Evolutionary conservation across 1,139 yeast genomes (phyloP).

Genomic region (Candida buenavistaensis): DNA sequence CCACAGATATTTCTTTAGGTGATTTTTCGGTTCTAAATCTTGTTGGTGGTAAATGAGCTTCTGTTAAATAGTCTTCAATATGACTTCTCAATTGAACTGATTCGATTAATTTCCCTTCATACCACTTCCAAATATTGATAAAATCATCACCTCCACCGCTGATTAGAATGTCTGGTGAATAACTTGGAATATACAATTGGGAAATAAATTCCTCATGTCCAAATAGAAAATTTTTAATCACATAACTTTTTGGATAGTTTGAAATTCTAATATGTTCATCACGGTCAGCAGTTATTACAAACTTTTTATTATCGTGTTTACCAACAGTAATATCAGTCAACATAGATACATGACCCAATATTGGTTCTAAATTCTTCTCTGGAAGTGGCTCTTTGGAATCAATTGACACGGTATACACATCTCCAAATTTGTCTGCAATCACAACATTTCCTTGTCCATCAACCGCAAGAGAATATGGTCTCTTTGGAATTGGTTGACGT

Average conservation of each 20-base stretch:
- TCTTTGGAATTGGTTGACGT: conserved; percentile 80
- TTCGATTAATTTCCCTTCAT: conserved; percentile 42
- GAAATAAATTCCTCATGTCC: conserved; percentile 88
- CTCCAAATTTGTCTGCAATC: conserved; percentile 97
- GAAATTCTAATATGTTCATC: conserved; percentile 96
- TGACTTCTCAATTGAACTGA: conserved; percentile 50
- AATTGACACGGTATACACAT: conserved; percentile 67
- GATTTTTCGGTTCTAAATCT: conserved; percentile 56
- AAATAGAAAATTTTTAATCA: conserved; percentile 79
- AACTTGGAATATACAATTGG: conserved; percentile 51
- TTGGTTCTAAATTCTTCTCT: conserved; percentile 56
- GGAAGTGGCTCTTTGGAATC: conserved; percentile 27
- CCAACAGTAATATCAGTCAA: conserved; percentile 66
- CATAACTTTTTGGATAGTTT: conserved; percentile 72
- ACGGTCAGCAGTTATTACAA: conserved; percentile 80
- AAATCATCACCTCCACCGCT: conserved; percentile 92
- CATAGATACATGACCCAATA: conserved; percentile 97
- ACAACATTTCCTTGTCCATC: conserved; percentile 51
- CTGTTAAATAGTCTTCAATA: conserved; percentile 49
- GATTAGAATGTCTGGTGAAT: conserved; percentile 49
- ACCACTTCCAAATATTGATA: conserved; percentile 82
- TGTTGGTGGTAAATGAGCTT: conserved; percentile 65
- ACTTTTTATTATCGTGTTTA: conserved; percentile 48
- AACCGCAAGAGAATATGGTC: conserved; percentile 81
- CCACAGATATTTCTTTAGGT: conserved; percentile 53